These are phyloP conservation scores for Geopyxis carbonaria DNA, from an alignment of 495 filamentous ascomycete genomes.

Conservation along the genomic window DNA sequence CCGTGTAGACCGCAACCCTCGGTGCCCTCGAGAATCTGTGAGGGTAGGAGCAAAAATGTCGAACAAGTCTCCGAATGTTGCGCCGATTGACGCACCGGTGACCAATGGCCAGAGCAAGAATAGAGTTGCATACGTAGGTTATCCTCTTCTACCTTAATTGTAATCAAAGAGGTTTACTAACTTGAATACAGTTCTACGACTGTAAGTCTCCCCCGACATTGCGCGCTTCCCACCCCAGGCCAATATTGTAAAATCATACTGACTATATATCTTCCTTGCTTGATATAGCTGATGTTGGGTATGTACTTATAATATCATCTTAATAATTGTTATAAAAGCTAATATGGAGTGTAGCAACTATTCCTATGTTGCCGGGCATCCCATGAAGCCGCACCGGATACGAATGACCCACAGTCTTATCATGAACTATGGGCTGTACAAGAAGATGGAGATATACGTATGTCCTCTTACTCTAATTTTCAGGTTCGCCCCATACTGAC, in stretches of 20 bases:
- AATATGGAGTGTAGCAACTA: slow-evolving; percentile 31
- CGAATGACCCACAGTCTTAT: slow-evolving; percentile 90
- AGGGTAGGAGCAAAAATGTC: slow-evolving; percentile 1
- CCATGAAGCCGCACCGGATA: slow-evolving; percentile 98
- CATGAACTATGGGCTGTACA: slow-evolving; percentile 98
- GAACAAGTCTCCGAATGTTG: slow-evolving; percentile 5
- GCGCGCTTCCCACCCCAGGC: not conserved
- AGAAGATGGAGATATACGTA: slow-evolving; percentile 98
- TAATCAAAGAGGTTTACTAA: slow-evolving; percentile 6
- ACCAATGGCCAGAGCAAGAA: slow-evolving; percentile 22
- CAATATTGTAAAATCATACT: not conserved
- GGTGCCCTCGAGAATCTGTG: too few relatives aligned
- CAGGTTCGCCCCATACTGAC: not conserved
- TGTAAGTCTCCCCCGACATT: slow-evolving; percentile 15
- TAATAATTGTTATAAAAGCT: not conserved
- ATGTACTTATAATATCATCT: slow-evolving; percentile 4
- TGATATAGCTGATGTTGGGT: slow-evolving; percentile 24
- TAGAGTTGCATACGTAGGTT: slow-evolving; percentile 24
- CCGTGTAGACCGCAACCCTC: too few relatives aligned
- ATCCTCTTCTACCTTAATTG: not conserved
- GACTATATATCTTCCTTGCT: not conserved
- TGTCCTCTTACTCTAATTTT: slow-evolving; percentile 28
- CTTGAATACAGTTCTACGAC: slow-evolving; percentile 21
- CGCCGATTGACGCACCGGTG: slow-evolving; percentile 23
- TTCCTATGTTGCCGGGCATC: slow-evolving; percentile 94